Conservation (phyloP, 1,284 basidiomycete genomes). For the Pseudozyma sp. region DNA sequence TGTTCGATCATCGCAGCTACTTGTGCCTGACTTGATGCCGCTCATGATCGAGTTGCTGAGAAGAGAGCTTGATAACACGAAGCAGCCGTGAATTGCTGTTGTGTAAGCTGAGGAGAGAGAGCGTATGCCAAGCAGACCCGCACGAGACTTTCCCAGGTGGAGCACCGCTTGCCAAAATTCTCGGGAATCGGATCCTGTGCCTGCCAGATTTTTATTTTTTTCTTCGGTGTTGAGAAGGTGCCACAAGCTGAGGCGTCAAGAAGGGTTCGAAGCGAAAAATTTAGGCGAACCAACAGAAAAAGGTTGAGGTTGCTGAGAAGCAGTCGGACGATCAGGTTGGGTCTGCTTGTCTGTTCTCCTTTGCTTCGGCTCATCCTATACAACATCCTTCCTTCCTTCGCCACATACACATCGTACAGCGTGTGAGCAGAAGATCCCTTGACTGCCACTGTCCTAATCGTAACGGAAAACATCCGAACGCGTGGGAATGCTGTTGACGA, state of each 20-base stretch:
- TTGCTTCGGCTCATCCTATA: not conserved
- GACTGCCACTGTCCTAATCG: not conserved
- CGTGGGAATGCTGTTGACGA: slow-evolving; percentile 19
- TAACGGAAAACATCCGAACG: slow-evolving; percentile 1
- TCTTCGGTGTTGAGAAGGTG: not conserved
- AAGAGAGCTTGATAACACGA: not conserved
- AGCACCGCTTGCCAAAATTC: not conserved
- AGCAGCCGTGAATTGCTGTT: not conserved
- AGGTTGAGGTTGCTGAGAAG: not conserved
- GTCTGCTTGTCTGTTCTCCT: not conserved
- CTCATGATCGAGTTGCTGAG: not conserved
- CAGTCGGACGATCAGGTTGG: not conserved
- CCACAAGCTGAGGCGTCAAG: not conserved
- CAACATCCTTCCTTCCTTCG: slow-evolving; percentile 2
- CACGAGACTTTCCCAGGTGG: slow-evolving; percentile 10
- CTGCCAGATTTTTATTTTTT: slow-evolving; percentile 13
- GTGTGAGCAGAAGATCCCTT: not conserved
- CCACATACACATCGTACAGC: not conserved
- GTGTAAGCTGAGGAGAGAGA: not conserved
- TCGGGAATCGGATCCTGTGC: slow-evolving; percentile 9
- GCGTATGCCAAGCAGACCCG: not conserved
- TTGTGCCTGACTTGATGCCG: no score
- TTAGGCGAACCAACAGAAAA: not conserved
- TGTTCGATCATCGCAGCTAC: no score
- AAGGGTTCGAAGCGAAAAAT: slow-evolving; percentile 7